Evolutionary conservation across 306 rosid genomes (phyloP).

Genomic region (Astragalus membranaceus): DNA sequence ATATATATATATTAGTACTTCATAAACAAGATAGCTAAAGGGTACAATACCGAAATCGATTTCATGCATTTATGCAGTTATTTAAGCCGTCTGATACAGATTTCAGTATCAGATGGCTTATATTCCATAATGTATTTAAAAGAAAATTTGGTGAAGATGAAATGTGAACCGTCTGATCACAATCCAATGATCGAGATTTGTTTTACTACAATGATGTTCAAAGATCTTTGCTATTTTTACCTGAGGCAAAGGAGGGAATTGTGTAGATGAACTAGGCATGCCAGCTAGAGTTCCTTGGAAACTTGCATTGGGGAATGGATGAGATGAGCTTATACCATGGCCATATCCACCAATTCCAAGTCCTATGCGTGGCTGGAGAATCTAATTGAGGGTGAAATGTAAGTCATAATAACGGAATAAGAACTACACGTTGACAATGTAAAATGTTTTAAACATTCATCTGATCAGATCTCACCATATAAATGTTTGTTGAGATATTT

Average conservation of each 20-base stretch:
- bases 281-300: conserved; percentile 57
- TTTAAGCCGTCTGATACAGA: neutral
- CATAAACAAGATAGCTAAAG: neutral
- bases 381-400: conserved; percentile 32
- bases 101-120: too few relatives aligned
- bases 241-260: conserved; percentile 70
- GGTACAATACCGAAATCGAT: neutral
- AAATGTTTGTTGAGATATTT: too few relatives aligned
- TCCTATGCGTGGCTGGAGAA: conserved; percentile 60
- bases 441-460: too few relatives aligned
- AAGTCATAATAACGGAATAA: neutral
- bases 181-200: neutral
- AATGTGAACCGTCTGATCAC: neutral
- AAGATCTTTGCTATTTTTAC: conserved; percentile 32
- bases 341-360: conserved; percentile 52
- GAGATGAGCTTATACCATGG: conserved; percentile 57
- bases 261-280: conserved; percentile 50
- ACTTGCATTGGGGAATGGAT: conserved; percentile 43
- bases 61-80: too few relatives aligned
- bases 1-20: conserved; percentile 7
- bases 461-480: too few relatives aligned
- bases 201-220: neutral
- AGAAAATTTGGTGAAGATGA: too few relatives aligned
- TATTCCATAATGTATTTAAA: too few relatives aligned
- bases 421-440: too few relatives aligned